Base-by-base conservation (phyloP, 2,329 filamentous ascomycete species). In the Colletotrichum endophyticum region DNA sequence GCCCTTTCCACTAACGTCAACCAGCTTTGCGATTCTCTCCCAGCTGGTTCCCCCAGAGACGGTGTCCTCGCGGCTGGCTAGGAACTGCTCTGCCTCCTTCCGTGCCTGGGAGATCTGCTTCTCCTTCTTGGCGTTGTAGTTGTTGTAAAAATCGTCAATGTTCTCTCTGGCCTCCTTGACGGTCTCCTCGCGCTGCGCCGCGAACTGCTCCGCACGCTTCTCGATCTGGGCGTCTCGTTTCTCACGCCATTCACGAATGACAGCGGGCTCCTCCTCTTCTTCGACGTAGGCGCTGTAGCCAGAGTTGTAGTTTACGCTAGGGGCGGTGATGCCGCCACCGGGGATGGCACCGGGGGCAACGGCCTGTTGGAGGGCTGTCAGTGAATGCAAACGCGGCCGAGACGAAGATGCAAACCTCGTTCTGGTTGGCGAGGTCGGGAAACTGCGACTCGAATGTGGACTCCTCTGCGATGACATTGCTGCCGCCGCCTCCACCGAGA, bases 131-230 rank as follows among this genome's bases (percentile, higher is more conserved):
- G 94, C 93, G 89, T 99, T 99, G 90, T 99, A 99, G 87, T 98
- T 98, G 84, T 98, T 96, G 89, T 99, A 99, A 88, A 99, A 99
- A 85, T 98, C 97, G 84, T 99, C 97, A 79, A 99, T 98, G 85
- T 98, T 97, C 84, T 96, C 92, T 83, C 96, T 95, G 13, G 97
- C 97, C 80, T 97, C 95, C 84, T 95, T 93, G 83, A 98, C 88
- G 3, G 96, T 98, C 84, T 96, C 93, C 78, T 92, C 91, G 84
- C 97, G 97, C 87, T 96, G 95, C 79, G 92, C 90, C 57, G 93
- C 92, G 71, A 96, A 96, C 79, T 96, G 92, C 85, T 98, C 93
- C 79, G 95, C 94, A 81, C 96, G 95, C 86, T 96, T 96, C 81
- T 94, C 90, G 79, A 98, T 94, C 83, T 94, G 92, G 53, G 94